Conservation (phyloP, 1,284 basidiomycete species). For the Irpex sp. region DNA sequence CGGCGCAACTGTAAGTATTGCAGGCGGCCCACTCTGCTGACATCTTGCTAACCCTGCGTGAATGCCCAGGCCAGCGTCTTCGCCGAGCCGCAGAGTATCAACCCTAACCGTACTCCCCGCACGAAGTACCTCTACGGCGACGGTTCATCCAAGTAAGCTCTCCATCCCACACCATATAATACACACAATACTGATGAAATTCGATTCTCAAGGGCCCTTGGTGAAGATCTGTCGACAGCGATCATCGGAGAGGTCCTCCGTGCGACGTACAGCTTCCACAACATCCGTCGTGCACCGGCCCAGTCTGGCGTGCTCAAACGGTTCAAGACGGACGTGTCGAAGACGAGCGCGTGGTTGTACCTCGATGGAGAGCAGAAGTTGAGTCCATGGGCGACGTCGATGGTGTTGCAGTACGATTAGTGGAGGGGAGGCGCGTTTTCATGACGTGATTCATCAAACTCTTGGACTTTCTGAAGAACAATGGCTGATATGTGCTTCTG, state of each 20-base stretch:
- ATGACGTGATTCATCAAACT: not conserved
- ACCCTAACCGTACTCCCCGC: conserved; percentile 38
- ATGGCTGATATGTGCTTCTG: no score
- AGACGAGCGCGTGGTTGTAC: conserved; percentile 36
- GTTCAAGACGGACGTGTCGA: conserved; percentile 25
- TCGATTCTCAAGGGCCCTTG: conserved; percentile 28
- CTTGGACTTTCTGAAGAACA: not conserved
- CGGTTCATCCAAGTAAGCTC: conserved; percentile 43
- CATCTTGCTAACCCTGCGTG: not conserved
- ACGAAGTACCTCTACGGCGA: conserved; percentile 51
- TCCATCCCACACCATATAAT: not conserved
- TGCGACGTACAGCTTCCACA: conserved; percentile 42
- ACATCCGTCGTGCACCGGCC: conserved; percentile 48
- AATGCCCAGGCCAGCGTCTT: conserved; percentile 23
- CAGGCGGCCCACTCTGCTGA: no score
- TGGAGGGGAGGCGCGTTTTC: not conserved
- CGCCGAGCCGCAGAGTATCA: conserved; percentile 39
- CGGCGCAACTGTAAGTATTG: conserved; percentile 54
- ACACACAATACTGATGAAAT: not conserved
- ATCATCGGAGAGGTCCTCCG: conserved; percentile 43
- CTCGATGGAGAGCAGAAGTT: conserved; percentile 37
- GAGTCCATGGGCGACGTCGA: conserved; percentile 46
- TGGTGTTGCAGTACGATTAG: conserved; percentile 20
- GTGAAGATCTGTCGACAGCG: conserved; percentile 50
- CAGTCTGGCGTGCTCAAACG: conserved; percentile 47